Evolutionary conservation across 768 basidiomycete genomes (phyloP).

Genomic region (Termitomyces sp.): DNA sequence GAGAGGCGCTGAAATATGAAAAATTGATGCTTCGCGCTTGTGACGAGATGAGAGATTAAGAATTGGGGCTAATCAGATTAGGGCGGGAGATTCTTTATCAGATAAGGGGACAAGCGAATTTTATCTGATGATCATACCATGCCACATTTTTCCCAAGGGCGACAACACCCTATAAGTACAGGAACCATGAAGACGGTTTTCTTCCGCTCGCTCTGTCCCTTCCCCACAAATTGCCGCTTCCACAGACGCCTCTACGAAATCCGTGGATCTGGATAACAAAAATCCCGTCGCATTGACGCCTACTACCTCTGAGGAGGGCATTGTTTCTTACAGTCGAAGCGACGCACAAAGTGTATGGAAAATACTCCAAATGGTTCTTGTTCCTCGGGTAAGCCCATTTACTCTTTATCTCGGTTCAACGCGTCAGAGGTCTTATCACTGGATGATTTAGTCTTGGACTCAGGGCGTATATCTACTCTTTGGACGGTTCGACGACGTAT

Average conservation of each 20-base stretch:
- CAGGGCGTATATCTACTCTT: constrained; percentile 73
- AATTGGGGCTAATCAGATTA: constrained; percentile 12
- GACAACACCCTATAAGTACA: constrained; percentile 9
- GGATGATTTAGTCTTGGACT: constrained; percentile 55
- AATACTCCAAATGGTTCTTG: constrained; percentile 53
- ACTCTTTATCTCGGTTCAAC: not conserved
- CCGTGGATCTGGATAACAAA: constrained; percentile 2
- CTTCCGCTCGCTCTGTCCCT: not conserved
- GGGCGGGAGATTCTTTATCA: constrained; percentile 13
- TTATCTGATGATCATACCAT: constrained; percentile 18
- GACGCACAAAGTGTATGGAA: constrained; percentile 47
- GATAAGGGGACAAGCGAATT: constrained; percentile 15
- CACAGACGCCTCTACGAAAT: constrained; percentile 1
- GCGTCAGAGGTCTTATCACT: not conserved
- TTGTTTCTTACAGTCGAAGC: constrained; percentile 41
- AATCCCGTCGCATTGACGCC: not conserved
- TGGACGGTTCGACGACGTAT: constrained; percentile 68
- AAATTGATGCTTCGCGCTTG: too few relatives aligned
- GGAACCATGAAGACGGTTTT: not conserved
- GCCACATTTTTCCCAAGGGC: constrained; percentile 10
- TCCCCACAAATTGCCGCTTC: constrained; percentile 7
- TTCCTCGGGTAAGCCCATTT: constrained; percentile 47
- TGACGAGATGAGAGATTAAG: not conserved
- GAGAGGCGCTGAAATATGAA: too few relatives aligned
- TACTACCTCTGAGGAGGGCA: constrained; percentile 11